These are phyloP conservation scores for Trichoderma asperellum DNA, from an alignment of 2,329 filamentous ascomycete genomes.

Conservation along the genomic window DNA sequence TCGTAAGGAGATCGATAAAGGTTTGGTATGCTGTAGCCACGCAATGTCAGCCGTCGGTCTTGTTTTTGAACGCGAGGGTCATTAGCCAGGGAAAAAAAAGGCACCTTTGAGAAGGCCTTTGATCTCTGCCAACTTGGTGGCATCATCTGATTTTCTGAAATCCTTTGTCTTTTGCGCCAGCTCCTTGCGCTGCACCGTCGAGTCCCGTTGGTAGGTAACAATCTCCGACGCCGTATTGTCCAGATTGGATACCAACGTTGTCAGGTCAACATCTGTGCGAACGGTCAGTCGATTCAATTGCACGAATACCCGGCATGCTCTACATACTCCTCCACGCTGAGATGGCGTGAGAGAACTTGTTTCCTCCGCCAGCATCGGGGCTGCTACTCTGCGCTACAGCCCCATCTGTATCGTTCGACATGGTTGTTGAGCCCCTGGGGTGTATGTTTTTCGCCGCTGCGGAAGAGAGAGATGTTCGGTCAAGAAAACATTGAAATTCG, in stretches of 20 bases:
- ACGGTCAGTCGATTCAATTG: slow-evolving; percentile 31
- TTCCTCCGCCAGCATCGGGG: slow-evolving; percentile 61
- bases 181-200: slow-evolving; percentile 95
- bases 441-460: slow-evolving; percentile 1
- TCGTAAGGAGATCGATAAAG: slow-evolving; percentile 95
- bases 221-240: slow-evolving; percentile 96
- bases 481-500: neutral
- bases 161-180: slow-evolving; percentile 99
- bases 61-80: too few relatives aligned
- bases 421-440: slow-evolving; percentile 30
- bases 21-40: slow-evolving; percentile 79
- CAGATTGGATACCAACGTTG: slow-evolving; percentile 78
- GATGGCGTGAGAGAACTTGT: slow-evolving; percentile 96
- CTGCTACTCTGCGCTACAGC: slow-evolving; percentile 28
- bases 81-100: neutral
- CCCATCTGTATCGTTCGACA: slow-evolving; percentile 42
- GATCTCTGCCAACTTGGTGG: slow-evolving; percentile 82
- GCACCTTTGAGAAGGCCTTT: slow-evolving; percentile 86
- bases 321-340: slow-evolving; percentile 87
- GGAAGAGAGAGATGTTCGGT: neutral
- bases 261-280: slow-evolving; percentile 78
- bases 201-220: slow-evolving; percentile 88
- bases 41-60: neutral
- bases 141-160: slow-evolving; percentile 90
- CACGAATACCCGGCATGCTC: neutral